Base-by-base conservation (phyloP, 805 yeast genomes). In the Limtongozyma cylindracea region DNA sequence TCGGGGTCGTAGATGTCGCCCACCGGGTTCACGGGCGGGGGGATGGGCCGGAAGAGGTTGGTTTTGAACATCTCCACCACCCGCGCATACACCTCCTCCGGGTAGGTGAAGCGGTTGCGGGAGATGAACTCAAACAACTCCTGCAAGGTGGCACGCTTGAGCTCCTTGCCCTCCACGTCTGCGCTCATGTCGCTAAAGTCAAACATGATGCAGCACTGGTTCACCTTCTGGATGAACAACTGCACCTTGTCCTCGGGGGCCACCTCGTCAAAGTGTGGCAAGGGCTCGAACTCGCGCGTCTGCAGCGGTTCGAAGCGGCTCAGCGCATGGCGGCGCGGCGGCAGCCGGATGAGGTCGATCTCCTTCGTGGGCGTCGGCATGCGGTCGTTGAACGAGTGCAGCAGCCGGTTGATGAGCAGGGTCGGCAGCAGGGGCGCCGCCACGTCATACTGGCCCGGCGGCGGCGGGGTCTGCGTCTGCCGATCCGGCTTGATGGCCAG, bases 1-100 rank as follows among this genome's bases (percentile, higher is more conserved):
- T 88, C 98, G 1, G 98, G 98, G 37, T 88, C 98, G 44, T 62
- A 88, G 18, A 84, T 62, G 31, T 88, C 98, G 18, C 98, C 98
- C 20, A 82, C 61, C 4, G 96, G 96, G 41, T 88, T 88, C 17
- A 82, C 93, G 1, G 96, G 95, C 1, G 98, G 98, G 3, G 98
- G 96, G 21, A 88, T 78, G 16, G 96, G 93, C 38, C 98, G 63
- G 45, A 88, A 82, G 25, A 88, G 56, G 45, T 88, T 88, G 27
- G 59, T 61, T 35, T 66, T 70, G 46, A 82, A 88, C 95, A 88
- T 84, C 12, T 61, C 61, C 19, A 82, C 80, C 25, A 84, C 91
- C 35, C 71, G 77, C 23, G 58, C 59, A 43, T 88, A 88, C 71
- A 84, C 74, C 32, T 72, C 88, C 29, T 80, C 93, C 11, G 94